These are phyloP conservation scores for Trichoderma sp. DNA, from an alignment of 2,329 filamentous ascomycete species.

Conservation along the genomic window DNA sequence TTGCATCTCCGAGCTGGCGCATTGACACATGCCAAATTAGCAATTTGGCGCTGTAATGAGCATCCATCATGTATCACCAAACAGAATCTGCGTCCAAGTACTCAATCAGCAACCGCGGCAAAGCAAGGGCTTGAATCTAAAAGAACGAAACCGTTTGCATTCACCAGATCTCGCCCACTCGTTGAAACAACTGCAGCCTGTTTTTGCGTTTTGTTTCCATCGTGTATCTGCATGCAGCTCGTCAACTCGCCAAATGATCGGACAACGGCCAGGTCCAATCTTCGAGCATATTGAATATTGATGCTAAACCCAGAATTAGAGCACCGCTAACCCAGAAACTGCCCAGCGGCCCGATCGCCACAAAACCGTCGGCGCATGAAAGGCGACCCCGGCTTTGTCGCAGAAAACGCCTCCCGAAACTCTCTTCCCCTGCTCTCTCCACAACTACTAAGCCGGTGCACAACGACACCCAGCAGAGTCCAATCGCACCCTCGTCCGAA, in stretches of 20 bases:
- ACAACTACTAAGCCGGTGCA: neutral
- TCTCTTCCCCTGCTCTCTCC: neutral
- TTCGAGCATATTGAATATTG: neutral
- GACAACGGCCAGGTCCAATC: neutral
- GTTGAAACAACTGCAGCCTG: constrained; percentile 1
- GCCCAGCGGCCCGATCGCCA: constrained; percentile 8
- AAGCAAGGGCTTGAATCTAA: neutral
- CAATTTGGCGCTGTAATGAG: neutral
- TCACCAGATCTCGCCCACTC: neutral
- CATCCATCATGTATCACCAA: neutral
- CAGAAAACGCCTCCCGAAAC: constrained; percentile 17
- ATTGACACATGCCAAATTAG: constrained; percentile 11
- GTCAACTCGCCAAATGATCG: neutral
- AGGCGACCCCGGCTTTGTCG: constrained; percentile 13
- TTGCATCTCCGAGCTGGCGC: neutral
- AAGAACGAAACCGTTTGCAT: neutral
- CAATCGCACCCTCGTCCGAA: neutral
- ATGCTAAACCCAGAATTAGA: neutral
- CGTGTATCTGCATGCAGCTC: neutral
- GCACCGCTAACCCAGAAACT: constrained; percentile 12
- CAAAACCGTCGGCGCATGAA: constrained; percentile 18
- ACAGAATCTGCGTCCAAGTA: neutral
- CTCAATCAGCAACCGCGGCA: neutral
- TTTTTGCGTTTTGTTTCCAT: neutral
- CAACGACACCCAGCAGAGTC: neutral